Evolutionary conservation across 208 protist species (phyloP).

Genomic region (Porcisia deanei): DNA sequence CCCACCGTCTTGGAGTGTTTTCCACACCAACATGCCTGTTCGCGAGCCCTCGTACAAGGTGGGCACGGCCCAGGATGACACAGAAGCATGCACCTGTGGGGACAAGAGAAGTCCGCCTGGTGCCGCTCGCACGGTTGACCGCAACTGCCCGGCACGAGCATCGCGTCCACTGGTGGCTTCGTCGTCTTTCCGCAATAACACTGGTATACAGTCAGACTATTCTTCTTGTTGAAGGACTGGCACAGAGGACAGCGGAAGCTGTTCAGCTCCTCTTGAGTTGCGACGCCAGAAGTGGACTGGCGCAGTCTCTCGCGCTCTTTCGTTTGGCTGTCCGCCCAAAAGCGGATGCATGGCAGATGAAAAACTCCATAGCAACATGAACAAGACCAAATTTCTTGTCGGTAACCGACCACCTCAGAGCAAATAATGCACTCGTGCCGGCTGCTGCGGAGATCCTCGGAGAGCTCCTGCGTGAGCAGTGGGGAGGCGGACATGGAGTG

Average conservation of each 20-base stretch:
- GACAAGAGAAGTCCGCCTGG: constrained; percentile 54
- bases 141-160: constrained; percentile 82
- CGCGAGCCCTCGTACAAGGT: constrained; percentile 58
- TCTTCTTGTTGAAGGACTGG: constrained; percentile 34
- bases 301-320: constrained; percentile 53
- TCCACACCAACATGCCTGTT: constrained; percentile 84
- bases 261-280: constrained; percentile 18
- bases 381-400: constrained; percentile 66
- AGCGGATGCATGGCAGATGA: constrained; percentile 68
- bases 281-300: constrained; percentile 23
- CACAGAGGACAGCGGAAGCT: constrained; percentile 81
- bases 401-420: constrained; percentile 49
- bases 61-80: constrained; percentile 87
- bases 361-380: constrained; percentile 69
- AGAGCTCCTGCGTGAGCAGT: constrained; percentile 39
- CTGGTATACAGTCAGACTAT: constrained; percentile 33
- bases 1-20: constrained; percentile 62
- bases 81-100: constrained; percentile 72
- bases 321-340: constrained; percentile 52
- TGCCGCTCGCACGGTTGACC: constrained; percentile 66
- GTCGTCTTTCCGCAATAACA: constrained; percentile 83
- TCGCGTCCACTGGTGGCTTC: constrained; percentile 51
- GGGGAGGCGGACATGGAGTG: constrained; percentile 26
- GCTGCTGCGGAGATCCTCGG: constrained; percentile 49
- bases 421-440: constrained; percentile 78